phyloP scores from a whole-genome alignment of 2,329 filamentous ascomycete species.

The Aspergillus phoenicis region DNA sequence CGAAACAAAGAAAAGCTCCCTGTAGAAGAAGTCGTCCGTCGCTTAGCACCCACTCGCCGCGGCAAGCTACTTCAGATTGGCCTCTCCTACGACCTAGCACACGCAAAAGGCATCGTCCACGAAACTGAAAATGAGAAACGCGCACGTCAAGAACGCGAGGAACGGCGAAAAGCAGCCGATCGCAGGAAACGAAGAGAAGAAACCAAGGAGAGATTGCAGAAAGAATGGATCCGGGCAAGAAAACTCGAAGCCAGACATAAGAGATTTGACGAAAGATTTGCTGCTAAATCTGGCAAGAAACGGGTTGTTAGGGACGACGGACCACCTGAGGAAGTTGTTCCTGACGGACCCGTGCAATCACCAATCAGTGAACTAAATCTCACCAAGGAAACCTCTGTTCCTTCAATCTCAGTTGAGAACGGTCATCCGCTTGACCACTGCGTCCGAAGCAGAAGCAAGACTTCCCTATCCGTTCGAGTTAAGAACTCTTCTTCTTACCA shows the following conservation, averaged over 20 bases:
- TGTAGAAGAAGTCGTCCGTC: slow-evolving; percentile 69
- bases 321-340: slow-evolving; percentile 22
- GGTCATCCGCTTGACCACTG: slow-evolving; percentile 19
- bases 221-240: slow-evolving; percentile 44
- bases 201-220: slow-evolving; percentile 44
- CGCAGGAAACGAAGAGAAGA: slow-evolving; percentile 42
- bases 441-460: background rate
- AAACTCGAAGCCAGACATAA: slow-evolving; percentile 37
- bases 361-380: slow-evolving; percentile 21
- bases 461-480: slow-evolving; percentile 10
- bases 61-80: slow-evolving; percentile 67
- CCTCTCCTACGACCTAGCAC: slow-evolving; percentile 50
- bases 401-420: slow-evolving; percentile 34
- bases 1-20: slow-evolving; percentile 54
- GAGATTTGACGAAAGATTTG: slow-evolving; percentile 33
- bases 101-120: slow-evolving; percentile 47
- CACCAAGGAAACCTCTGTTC: slow-evolving; percentile 24
- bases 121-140: slow-evolving; percentile 41
- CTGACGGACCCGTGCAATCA: slow-evolving; percentile 30
- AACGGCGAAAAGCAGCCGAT: slow-evolving; percentile 35
- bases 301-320: slow-evolving; percentile 6
- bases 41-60: slow-evolving; percentile 63
- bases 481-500: slow-evolving; percentile 22
- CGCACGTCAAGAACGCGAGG: slow-evolving; percentile 41
- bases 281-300: slow-evolving; percentile 15